A percentile compares a stretch with the other conserved stretches of the same genome.
These are phyloP conservation scores for Labyrinthula sp. DNA, from an alignment of 352 stramenopile species.

Conservation along the genomic window DNA sequence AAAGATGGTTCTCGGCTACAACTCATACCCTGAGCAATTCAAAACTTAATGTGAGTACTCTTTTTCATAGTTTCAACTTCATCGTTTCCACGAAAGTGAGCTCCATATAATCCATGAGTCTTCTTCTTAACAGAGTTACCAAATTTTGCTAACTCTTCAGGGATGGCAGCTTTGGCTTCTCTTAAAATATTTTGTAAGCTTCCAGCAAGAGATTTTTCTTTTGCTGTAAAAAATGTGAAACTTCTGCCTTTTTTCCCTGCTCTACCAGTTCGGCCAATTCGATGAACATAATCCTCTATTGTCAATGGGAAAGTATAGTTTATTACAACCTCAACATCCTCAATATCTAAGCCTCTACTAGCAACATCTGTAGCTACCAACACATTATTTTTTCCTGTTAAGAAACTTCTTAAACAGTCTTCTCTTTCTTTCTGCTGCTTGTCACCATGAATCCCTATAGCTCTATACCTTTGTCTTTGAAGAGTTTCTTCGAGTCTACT, in stretches of 20 bases:
- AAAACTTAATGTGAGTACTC: constrained; percentile 89
- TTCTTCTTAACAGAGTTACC: constrained; percentile 99
- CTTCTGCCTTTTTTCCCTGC: constrained; percentile 62
- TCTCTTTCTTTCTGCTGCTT: constrained; percentile 92
- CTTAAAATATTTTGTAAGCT: constrained; percentile 61
- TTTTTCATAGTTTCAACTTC: constrained; percentile 74
- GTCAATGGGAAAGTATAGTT: constrained; percentile 98
- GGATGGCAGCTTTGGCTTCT: constrained; percentile 60
- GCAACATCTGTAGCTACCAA: constrained; percentile 96
- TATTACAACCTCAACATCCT: constrained; percentile 95
- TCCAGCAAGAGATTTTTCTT: constrained; percentile 53
- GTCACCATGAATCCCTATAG: constrained; percentile 87
- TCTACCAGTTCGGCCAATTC: constrained; percentile 92
- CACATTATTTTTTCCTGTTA: constrained; percentile 70
- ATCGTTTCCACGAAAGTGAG: constrained; percentile 74
- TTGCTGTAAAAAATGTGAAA: constrained; percentile 73
- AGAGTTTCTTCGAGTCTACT: constrained; percentile 76
- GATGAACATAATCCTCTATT: constrained; percentile 93
- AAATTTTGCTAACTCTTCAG: constrained; percentile 60
- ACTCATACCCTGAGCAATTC: too few species aligned
- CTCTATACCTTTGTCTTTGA: constrained; percentile 61
- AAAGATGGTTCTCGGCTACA: constrained; percentile 4
- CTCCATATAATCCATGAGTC: constrained; percentile 95
- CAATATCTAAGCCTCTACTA: constrained; percentile 90
- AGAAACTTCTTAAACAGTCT: constrained; percentile 88